A percentile compares a stretch with the other conserved stretches of the same genome.
Evolutionary conservation across 192 early-diverging fungal genomes (phyloP).

Genomic region (Coemansia aciculifera): DNA sequence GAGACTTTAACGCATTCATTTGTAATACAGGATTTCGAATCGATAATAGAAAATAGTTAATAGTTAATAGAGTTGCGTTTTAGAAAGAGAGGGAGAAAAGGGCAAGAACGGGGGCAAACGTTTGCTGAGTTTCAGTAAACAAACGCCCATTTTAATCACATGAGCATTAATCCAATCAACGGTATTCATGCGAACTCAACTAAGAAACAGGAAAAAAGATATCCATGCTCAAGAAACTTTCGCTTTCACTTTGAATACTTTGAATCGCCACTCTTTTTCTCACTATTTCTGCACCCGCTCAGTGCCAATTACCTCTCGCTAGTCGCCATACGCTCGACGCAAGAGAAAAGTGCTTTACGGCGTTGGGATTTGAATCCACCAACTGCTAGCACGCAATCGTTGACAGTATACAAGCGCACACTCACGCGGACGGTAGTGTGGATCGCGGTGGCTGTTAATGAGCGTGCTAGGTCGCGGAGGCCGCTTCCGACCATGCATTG

Average conservation of each 20-base stretch:
- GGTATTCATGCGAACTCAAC: neutral
- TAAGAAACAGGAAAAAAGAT: neutral
- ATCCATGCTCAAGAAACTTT: neutral
- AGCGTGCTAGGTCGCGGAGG: slow-evolving; percentile 13
- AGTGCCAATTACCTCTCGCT: neutral
- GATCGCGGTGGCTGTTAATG: slow-evolving; percentile 4
- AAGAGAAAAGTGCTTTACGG: neutral
- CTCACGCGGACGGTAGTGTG: slow-evolving; percentile 2
- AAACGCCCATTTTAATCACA: neutral
- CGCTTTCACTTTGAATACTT: neutral
- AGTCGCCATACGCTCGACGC: neutral
- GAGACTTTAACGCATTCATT: slow-evolving; percentile 70
- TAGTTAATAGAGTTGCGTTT: neutral
- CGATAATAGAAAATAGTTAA: neutral
- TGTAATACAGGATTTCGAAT: neutral
- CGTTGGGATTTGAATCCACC: neutral
- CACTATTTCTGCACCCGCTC: neutral
- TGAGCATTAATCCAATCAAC: neutral
- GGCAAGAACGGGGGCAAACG: neutral
- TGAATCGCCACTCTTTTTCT: neutral
- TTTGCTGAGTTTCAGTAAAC: neutral
- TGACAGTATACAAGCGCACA: neutral
- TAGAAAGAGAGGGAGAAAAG: neutral
- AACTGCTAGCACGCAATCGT: neutral
- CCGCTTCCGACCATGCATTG: slow-evolving; percentile 14